Base-by-base conservation (phyloP, 441 rosid species). In the Sinapis alba region DNA sequence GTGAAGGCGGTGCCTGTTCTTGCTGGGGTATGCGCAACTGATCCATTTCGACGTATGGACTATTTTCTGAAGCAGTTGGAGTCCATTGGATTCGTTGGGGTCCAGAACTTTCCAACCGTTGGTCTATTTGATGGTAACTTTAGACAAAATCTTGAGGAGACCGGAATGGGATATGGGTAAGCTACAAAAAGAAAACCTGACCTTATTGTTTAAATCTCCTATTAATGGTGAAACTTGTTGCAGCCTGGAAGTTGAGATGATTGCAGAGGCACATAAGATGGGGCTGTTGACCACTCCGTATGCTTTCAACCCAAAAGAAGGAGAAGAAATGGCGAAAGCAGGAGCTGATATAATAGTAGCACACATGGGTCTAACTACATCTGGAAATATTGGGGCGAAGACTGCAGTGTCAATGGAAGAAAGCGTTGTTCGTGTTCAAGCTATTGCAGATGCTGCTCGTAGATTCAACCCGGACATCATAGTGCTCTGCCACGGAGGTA, bases 91-190 rank as follows among this genome's bases (percentile, higher is more conserved):
- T 92, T 91, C 76, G 79, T 76, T 73, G 98, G 99, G 45, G 98
- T 92, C 78, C 98, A 95, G 86, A 95, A 95, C 73, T 95, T 95
- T 79, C 99, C 97, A 20, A 95, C 99, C 47, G 98, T 95, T 18
- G 98, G 99, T 74, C 94, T 95, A 23, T 91, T 92, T 75, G 99
- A 95, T 60, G 98, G 98, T 53, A 92, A 88, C 76, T 95, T 95
- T 67, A 86, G 99, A 73, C 90, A 88, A 78, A 92, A 91, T 90
- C 90, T 95, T 63, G 99, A 95, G 83, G 99, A 92, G 84, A 95
- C 99, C 0, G 98, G 99, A 78, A 95, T 93, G 98, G 97, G 99
- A 86, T 91, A 91, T 78, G 84, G 85, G 99, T 93, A 86, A 65
- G 83, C 62, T 69, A 84, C 62, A 38, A 54, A 73, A 34, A 38